Percentiles rank a stretch among this genome's conserved stretches.
Conservation (phyloP, 1,284 basidiomycete species). For the Apiotrichum gamsii region DNA sequence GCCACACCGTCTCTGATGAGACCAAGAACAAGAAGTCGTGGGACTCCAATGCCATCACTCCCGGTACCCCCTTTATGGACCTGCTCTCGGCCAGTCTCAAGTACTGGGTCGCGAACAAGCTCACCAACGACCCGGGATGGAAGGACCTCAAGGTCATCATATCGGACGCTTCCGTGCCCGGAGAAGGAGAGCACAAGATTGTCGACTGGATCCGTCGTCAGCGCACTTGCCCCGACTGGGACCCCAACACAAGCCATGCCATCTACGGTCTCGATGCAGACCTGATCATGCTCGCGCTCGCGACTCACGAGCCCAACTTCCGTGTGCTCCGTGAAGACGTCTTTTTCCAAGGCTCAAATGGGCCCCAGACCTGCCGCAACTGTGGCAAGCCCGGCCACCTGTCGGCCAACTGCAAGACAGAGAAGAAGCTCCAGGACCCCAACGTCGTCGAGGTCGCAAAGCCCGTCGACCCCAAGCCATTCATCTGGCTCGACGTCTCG, state of each 20-base stretch:
- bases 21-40: slow-evolving; percentile 80
- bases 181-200: slow-evolving; percentile 99
- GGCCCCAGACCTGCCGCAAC: slow-evolving; percentile 64
- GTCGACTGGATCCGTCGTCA: slow-evolving; percentile 97
- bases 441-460: slow-evolving; percentile 56
- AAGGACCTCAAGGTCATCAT: slow-evolving; percentile 91
- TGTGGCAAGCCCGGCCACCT: slow-evolving; percentile 94
- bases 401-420: slow-evolving; percentile 77
- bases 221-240: slow-evolving; percentile 75
- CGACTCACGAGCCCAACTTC: slow-evolving; percentile 97
- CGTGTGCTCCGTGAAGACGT: slow-evolving; percentile 97
- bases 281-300: slow-evolving; percentile 96
- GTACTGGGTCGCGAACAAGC: slow-evolving; percentile 95
- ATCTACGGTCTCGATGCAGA: slow-evolving; percentile 99
- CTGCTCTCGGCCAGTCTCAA: slow-evolving; percentile 79
- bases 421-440: slow-evolving; percentile 52
- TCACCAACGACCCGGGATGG: slow-evolving; percentile 95
- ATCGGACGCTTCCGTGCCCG: slow-evolving; percentile 93
- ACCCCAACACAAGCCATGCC: slow-evolving; percentile 92
- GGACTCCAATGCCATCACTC: slow-evolving; percentile 99
- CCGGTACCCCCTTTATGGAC: slow-evolving; percentile 95
- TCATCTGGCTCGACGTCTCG: slow-evolving; percentile 97
- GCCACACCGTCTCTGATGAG: slow-evolving; percentile 77
- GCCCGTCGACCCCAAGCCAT: slow-evolving; percentile 83
- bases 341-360: slow-evolving; percentile 74